phyloP scores from a whole-genome alignment of 139 green algal species.

The Closterium sp. region DNA sequence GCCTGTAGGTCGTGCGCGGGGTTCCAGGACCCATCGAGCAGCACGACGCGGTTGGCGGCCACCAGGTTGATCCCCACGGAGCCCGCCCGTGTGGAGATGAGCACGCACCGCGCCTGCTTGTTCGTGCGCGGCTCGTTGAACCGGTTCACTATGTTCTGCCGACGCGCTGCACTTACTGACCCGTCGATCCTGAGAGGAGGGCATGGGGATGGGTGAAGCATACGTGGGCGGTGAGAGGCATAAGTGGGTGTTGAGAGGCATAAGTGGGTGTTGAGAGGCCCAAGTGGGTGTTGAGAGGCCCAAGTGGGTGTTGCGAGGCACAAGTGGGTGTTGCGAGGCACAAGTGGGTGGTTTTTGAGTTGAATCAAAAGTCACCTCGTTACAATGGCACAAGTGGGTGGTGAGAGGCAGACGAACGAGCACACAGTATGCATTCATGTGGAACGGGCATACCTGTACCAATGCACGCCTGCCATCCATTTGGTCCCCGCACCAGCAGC shows the following conservation, averaged over 20 bases:
- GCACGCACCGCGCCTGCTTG: slow-evolving; percentile 54
- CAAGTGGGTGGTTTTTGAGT: no score
- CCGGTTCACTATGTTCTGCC: slow-evolving; percentile 32
- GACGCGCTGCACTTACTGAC: not conserved
- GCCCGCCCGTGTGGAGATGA: slow-evolving; percentile 56
- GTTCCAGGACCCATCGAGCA: slow-evolving; percentile 75
- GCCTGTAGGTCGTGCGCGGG: slow-evolving; percentile 80
- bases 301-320: no score
- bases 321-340: no score
- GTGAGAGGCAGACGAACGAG: no score
- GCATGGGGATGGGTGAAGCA: not conserved
- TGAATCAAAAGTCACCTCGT: no score
- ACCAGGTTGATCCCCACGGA: slow-evolving; percentile 70
- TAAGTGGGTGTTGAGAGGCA: not conserved
- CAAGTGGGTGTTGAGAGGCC: no score
- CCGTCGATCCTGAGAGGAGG: slow-evolving; percentile 27
- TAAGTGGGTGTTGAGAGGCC: not conserved
- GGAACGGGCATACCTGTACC: slow-evolving; percentile 16
- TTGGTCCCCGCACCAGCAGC: not conserved
- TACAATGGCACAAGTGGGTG: no score
- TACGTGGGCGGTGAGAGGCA: not conserved
- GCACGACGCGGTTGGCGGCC: slow-evolving; percentile 64
- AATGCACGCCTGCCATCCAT: not conserved
- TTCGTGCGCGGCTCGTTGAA: slow-evolving; percentile 26
- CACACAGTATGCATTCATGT: no score